A percentile compares a stretch with the other conserved stretches of the same genome.
phyloP scores from a whole-genome alignment of 345 rosid species.

The Eucalyptus cladocalyx region DNA sequence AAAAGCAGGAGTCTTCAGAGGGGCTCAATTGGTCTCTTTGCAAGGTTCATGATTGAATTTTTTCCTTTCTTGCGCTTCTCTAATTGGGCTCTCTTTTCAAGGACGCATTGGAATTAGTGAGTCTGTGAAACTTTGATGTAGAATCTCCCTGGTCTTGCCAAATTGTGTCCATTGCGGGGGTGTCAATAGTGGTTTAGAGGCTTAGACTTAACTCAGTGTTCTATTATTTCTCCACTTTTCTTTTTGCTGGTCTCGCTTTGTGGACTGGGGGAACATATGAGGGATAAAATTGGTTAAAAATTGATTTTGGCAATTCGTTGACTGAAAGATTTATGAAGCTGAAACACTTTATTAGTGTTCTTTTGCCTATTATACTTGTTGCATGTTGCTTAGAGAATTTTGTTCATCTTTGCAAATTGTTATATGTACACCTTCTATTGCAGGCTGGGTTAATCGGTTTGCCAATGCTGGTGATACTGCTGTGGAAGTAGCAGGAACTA shows the following conservation, averaged over 20 bases:
- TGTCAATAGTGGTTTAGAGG: not conserved
- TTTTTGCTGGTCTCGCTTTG: not conserved
- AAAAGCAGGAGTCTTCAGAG: not conserved
- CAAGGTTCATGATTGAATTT: not conserved
- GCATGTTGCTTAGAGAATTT: not conserved
- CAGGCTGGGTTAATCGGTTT: slow-evolving; percentile 99
- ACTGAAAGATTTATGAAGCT: not conserved
- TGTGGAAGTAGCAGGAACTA: slow-evolving; percentile 74
- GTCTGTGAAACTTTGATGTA: not conserved
- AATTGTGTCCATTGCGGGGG: not conserved
- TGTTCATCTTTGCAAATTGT: not conserved
- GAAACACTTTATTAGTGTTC: not conserved
- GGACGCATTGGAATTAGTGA: not conserved
- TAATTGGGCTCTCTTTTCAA: not conserved
- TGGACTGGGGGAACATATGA: not conserved
- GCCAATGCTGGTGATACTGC: slow-evolving; percentile 94
- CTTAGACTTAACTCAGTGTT: not conserved
- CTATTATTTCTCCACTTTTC: not conserved
- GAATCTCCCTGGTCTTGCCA: not conserved
- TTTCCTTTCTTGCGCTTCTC: not conserved
- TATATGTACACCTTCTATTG: not conserved
- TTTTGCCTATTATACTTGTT: not conserved
- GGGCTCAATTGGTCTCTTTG: not conserved
- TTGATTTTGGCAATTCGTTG: not conserved
- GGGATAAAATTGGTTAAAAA: not conserved